These are phyloP conservation scores for Protomyces inundatus DNA, from an alignment of 1,139 yeast species.

Conservation along the genomic window DNA sequence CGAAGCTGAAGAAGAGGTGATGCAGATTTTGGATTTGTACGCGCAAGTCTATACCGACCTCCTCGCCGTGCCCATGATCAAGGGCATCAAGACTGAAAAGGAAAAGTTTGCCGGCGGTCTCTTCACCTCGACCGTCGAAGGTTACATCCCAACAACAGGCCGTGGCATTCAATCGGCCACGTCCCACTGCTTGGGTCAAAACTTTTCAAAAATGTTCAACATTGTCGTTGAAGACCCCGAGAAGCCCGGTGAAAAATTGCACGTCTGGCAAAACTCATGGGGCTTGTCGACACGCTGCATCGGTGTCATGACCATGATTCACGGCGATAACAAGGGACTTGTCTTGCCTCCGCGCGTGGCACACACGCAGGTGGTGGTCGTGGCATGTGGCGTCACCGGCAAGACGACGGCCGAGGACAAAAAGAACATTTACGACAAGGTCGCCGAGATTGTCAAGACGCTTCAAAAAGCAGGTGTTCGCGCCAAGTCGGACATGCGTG, in stretches of 20 bases:
- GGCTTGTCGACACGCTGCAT: constrained; percentile 97
- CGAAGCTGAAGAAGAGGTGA: constrained; percentile 77
- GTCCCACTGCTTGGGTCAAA: constrained; percentile 95
- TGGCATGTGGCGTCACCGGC: constrained; percentile 91
- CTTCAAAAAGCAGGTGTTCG: constrained; percentile 57
- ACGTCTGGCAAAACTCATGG: constrained; percentile 98
- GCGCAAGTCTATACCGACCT: constrained; percentile 79
- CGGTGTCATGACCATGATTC: constrained; percentile 99
- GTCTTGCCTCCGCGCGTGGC: constrained; percentile 98
- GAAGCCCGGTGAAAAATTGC: constrained; percentile 47
- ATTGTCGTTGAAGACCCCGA: constrained; percentile 92
- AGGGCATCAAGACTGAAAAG: constrained; percentile 92
- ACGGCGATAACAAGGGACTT: constrained; percentile 96
- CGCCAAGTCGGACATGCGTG: constrained; percentile 81
- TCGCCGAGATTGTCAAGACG: constrained; percentile 57
- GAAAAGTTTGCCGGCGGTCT: constrained; percentile 98
- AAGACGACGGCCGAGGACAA: constrained; percentile 76
- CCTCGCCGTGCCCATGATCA: constrained; percentile 94
- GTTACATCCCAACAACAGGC: constrained; percentile 96
- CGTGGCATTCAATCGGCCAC: constrained; percentile 99
- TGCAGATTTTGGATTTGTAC: constrained; percentile 80
- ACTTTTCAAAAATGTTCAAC: constrained; percentile 97
- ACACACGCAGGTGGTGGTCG: constrained; percentile 80
- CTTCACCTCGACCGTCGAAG: constrained; percentile 93
- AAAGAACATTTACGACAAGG: constrained; percentile 62